These are phyloP conservation scores for Diutina neorugosa DNA, from an alignment of 1,139 yeast genomes.

Conservation along the genomic window DNA sequence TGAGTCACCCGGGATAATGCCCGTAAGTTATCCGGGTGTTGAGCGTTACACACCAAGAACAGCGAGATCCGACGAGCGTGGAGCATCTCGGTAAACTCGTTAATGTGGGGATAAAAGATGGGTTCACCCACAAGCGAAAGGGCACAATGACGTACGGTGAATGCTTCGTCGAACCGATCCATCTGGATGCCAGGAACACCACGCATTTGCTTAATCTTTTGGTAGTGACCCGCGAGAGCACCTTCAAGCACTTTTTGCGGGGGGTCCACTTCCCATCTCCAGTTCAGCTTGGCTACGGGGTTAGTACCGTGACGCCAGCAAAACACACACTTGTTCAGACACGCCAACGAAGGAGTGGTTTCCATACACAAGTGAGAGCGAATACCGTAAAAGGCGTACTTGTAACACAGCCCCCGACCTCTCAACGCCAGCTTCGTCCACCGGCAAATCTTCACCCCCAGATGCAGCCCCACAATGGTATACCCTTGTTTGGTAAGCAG, in stretches of 20 bases:
- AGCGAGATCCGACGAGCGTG: conserved; percentile 73
- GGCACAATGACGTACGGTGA: conserved; percentile 83
- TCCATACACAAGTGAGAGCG: conserved; percentile 91
- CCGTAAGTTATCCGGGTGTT: conserved; percentile 77
- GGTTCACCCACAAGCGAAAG: conserved; percentile 91
- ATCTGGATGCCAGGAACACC: conserved; percentile 93
- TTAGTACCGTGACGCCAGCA: conserved; percentile 98
- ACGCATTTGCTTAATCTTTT: conserved; percentile 85
- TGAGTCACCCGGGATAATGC: conserved; percentile 71
- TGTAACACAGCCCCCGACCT: conserved; percentile 91
- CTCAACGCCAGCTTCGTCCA: conserved; percentile 94
- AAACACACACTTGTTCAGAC: conserved; percentile 91
- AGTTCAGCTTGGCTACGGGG: conserved; percentile 83
- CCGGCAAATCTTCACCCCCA: conserved; percentile 90
- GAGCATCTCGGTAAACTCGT: conserved; percentile 68
- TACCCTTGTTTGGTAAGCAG: conserved; percentile 89
- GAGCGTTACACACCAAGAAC: conserved; percentile 89
- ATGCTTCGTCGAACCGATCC: conserved; percentile 84
- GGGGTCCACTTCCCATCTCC: conserved; percentile 94
- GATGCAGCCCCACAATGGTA: conserved; percentile 85
- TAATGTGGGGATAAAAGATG: conserved; percentile 82
- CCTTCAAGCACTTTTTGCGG: conserved; percentile 79
- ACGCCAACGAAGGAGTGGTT: conserved; percentile 85
- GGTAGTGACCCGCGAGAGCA: conserved; percentile 80
- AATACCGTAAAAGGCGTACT: conserved; percentile 85